Percentiles rank a stretch among this genome's conserved stretches.
Evolutionary conservation across 257 asterid species (phyloP).

Genomic region (Nicotiana knightiana): DNA sequence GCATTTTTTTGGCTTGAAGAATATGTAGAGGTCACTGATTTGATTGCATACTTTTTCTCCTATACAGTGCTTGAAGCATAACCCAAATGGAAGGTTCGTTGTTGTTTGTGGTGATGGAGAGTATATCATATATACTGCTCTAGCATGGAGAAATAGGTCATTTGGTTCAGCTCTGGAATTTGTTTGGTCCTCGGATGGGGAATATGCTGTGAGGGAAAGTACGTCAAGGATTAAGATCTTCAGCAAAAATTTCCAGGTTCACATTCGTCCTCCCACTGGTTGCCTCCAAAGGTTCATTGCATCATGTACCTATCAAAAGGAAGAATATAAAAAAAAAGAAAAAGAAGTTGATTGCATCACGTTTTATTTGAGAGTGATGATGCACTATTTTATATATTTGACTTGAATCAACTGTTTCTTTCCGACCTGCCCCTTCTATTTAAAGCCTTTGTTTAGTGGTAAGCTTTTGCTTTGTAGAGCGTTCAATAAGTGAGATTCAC

Average conservation of each 20-base stretch:
- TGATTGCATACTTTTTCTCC: not conserved
- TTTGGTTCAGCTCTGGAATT: conserved; percentile 94
- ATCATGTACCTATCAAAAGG: not conserved
- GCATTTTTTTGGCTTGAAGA: not conserved
- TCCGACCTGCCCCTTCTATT: not conserved
- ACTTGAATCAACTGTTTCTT: conserved; percentile 1
- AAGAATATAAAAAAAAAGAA: not conserved
- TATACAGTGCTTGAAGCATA: conserved; percentile 86
- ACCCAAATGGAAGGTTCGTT: conserved; percentile 97
- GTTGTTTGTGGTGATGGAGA: conserved; percentile 99
- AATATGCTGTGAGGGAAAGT: conserved; percentile 96
- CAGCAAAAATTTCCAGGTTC: conserved; percentile 74
- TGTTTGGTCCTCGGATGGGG: conserved; percentile 98
- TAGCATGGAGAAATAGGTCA: conserved; percentile 99
- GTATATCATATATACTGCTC: conserved; percentile 87
- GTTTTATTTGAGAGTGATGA: not conserved
- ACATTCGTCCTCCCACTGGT: conserved; percentile 5
- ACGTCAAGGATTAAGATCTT: conserved; percentile 86
- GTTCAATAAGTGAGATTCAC: not conserved
- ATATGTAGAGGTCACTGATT: conserved; percentile 2
- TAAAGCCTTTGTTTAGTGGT: not conserved
- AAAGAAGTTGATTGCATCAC: not conserved
- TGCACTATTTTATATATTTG: not conserved
- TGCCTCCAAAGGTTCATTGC: not conserved
- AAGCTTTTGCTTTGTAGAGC: not conserved